Evolutionary conservation across 208 protist species (phyloP), one percentile per base, ranked within the genome.

Genomic region (Angomonas ambiguus): DNA sequence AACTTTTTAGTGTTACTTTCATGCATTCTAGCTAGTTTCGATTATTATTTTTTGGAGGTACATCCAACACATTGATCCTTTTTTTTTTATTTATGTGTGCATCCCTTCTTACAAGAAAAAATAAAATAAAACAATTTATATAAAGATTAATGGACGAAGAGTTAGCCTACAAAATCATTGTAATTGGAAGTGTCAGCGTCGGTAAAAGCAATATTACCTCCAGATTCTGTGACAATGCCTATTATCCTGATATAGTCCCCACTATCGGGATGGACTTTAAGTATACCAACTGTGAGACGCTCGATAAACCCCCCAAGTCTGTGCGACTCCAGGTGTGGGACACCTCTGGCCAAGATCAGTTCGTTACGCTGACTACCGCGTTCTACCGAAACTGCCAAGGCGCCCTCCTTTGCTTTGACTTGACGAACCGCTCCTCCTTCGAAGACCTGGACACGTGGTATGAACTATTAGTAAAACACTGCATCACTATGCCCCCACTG

Each of bases 401-500:
- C 10, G 88, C 87, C 1, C 35, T 99, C 8, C 77, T 99, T 4
- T 98, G 98, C 69, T 99, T 99, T 69, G 98, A 99, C 69, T 87
- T 98, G 31, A 99, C 98, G 20, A 98, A 95, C 58, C 68, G 81
- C 18, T 34, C 70, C 41, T 91, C 89, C 30, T 98, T 97, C 72
- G 83, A 95, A 25, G 83, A 96, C 60, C 76, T 97, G 16, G 79
- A 96, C 41, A 74, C 68, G 67, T 95, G 89, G 89, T 95, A 84
- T 34, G 80, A 88, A 41, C 75, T 83, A 13, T 63, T 95, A 20
- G 64, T 81, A 69, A 71, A 76, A 2, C 79, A 93, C 74, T 91
- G 79, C 11, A 69, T 77, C 1, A 63, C 65, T 1, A 58, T 91
- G 48, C 89, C 89, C 18, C 89, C 87, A 22, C 71, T 95, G 22